Percentiles rank a stretch among this genome's conserved stretches.
phyloP scores from a whole-genome alignment of 345 rosid genomes.

The Euclidium syriacum region DNA sequence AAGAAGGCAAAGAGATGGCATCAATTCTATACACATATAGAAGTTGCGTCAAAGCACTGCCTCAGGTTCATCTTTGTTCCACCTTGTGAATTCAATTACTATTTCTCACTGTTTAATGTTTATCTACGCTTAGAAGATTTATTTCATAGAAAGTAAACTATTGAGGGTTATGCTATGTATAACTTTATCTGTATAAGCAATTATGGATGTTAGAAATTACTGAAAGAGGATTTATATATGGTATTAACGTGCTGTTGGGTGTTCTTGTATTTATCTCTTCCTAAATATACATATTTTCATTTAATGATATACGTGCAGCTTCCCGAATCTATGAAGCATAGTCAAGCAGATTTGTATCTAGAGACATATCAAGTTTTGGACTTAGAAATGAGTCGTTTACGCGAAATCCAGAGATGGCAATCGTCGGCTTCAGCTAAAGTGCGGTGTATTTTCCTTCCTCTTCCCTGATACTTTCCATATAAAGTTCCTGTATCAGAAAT shows the following conservation, averaged over 20 bases:
- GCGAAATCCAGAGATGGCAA: slow-evolving; percentile 98
- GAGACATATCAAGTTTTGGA: slow-evolving; percentile 99
- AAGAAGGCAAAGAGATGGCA: slow-evolving; percentile 97
- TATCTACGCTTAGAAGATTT: not conserved
- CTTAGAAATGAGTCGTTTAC: slow-evolving; percentile 95
- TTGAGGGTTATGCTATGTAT: not conserved
- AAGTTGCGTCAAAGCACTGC: slow-evolving; percentile 97
- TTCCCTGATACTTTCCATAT: not conserved
- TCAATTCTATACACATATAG: slow-evolving; percentile 96
- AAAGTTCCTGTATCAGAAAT: slow-evolving; percentile 8
- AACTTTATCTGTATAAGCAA: not conserved
- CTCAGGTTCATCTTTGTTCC: slow-evolving; percentile 57
- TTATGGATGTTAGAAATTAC: not conserved
- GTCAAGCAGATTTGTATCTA: slow-evolving; percentile 92
- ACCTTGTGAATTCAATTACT: not conserved
- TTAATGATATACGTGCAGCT: slow-evolving; percentile 47
- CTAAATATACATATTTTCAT: not conserved
- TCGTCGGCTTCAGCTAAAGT: slow-evolving; percentile 91
- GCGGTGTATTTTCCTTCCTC: slow-evolving; percentile 12
- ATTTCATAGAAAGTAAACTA: not conserved
- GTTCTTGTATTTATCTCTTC: not conserved
- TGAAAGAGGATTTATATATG: not conserved
- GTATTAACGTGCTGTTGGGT: not conserved
- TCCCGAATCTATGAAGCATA: slow-evolving; percentile 97
- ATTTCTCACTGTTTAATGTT: not conserved